These are phyloP conservation scores for Taiozyma sp. DNA, from an alignment of 1,139 yeast genomes.

Conservation along the genomic window DNA sequence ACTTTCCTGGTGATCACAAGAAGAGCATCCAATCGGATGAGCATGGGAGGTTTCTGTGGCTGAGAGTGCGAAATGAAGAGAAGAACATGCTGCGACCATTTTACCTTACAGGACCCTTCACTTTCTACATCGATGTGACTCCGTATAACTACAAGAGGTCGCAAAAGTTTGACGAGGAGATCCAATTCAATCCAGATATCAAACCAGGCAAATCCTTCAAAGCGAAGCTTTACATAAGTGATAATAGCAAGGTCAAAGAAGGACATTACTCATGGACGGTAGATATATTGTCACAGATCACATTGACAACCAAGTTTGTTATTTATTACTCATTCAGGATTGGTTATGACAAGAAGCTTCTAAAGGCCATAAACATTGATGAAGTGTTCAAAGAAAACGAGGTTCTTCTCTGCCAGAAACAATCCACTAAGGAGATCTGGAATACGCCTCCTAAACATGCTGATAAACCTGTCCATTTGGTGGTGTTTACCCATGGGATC, in stretches of 20 bases:
- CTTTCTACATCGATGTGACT: constrained; percentile 53
- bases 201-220: constrained; percentile 57
- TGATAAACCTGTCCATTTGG: constrained; percentile 50
- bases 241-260: constrained; percentile 32
- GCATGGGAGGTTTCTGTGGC: constrained; percentile 20
- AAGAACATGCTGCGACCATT: constrained; percentile 47
- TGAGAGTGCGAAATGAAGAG: constrained; percentile 49
- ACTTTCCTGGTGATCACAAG: background rate
- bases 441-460: constrained; percentile 37
- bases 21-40: constrained; percentile 5
- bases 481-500: constrained; percentile 61
- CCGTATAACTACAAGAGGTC: constrained; percentile 43
- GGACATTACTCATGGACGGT: constrained; percentile 45
- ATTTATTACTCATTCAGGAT: constrained; percentile 26
- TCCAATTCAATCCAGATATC: constrained; percentile 33
- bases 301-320: constrained; percentile 35
- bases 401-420: constrained; percentile 31
- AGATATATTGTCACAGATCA: constrained; percentile 53
- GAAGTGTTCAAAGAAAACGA: constrained; percentile 1
- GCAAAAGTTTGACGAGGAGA: constrained; percentile 28
- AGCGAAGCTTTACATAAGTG: constrained; percentile 40
- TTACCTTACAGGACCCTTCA: constrained; percentile 58
- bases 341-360: constrained; percentile 21
- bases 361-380: constrained; percentile 7
- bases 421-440: constrained; percentile 54